Conservation (phyloP, 2,329 filamentous ascomycete genomes). For the Rutstroemia sp. region DNA sequence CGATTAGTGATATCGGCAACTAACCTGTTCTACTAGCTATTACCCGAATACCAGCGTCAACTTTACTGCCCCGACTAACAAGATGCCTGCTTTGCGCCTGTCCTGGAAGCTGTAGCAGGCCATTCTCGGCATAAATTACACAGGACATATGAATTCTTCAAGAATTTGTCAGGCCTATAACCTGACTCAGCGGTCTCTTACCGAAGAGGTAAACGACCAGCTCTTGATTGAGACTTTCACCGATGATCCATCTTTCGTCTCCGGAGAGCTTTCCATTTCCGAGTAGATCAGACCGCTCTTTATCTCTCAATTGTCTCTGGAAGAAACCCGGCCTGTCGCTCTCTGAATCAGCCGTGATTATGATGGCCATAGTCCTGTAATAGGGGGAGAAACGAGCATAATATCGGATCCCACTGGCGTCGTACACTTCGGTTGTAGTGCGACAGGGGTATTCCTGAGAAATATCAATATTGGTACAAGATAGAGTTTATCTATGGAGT, state of each 20-base stretch:
- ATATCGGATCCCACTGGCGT: slow-evolving; percentile 40
- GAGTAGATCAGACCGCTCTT: slow-evolving; percentile 29
- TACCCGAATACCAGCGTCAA: too few species aligned
- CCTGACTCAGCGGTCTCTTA: not conserved
- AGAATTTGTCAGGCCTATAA: not conserved
- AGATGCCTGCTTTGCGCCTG: too few species aligned
- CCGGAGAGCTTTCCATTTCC: slow-evolving; percentile 47
- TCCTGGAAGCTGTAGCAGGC: too few species aligned
- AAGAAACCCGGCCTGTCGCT: slow-evolving; percentile 27
- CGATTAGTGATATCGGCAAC: too few species aligned
- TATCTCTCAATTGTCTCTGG: slow-evolving; percentile 34
- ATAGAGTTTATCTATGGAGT: not conserved
- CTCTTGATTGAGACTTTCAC: slow-evolving; percentile 44
- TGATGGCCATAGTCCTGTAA: slow-evolving; percentile 39
- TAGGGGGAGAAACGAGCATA: slow-evolving; percentile 41
- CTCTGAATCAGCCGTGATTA: slow-evolving; percentile 32
- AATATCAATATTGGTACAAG: not conserved
- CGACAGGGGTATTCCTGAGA: slow-evolving; percentile 42
- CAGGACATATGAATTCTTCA: too few species aligned
- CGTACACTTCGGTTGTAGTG: slow-evolving; percentile 39
- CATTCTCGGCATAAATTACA: too few species aligned
- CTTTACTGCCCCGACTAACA: too few species aligned
- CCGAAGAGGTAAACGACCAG: slow-evolving; percentile 32
- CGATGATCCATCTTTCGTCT: slow-evolving; percentile 55
- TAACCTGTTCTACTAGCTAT: too few species aligned